Conservation (phyloP, 345 rosid genomes). For the Brassica rapa region DNA sequence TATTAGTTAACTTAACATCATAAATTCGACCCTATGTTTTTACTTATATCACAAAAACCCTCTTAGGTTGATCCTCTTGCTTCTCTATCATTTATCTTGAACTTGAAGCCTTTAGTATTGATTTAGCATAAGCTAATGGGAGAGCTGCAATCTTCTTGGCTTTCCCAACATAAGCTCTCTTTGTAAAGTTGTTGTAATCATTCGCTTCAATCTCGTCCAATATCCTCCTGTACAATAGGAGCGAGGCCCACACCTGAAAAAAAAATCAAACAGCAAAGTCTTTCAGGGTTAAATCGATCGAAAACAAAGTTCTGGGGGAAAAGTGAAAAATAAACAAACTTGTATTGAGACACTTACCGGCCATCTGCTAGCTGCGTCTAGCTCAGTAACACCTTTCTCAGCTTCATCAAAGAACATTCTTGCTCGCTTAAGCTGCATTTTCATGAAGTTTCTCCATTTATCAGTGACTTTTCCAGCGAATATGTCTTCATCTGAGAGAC, state of each 20-base stretch:
- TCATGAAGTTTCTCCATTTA: conserved; percentile 84
- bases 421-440: conserved; percentile 79
- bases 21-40: conserved; percentile 23
- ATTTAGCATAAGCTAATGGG: conserved; percentile 65
- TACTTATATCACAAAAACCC: conserved; percentile 28
- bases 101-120: conserved; percentile 43
- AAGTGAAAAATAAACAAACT: background rate
- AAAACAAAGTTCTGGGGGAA: conserved; percentile 7
- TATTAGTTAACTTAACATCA: conserved; percentile 38
- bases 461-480: conserved; percentile 67
- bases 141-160: conserved; percentile 66
- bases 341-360: conserved; percentile 49
- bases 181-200: conserved; percentile 80
- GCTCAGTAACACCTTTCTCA: conserved; percentile 75
- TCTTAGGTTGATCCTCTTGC: conserved; percentile 12
- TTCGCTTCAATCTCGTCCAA: conserved; percentile 87
- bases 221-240: conserved; percentile 65
- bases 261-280: background rate
- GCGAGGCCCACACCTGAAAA: conserved; percentile 72
- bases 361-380: conserved; percentile 80
- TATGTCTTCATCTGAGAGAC: conserved; percentile 79
- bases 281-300: background rate
- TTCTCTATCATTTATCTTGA: conserved; percentile 18
- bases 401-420: conserved; percentile 85
- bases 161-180: conserved; percentile 80